These are phyloP conservation scores for Chrysanthemum makinoi DNA, from an alignment of 129 eudicot genomes.

Conservation along the genomic window DNA sequence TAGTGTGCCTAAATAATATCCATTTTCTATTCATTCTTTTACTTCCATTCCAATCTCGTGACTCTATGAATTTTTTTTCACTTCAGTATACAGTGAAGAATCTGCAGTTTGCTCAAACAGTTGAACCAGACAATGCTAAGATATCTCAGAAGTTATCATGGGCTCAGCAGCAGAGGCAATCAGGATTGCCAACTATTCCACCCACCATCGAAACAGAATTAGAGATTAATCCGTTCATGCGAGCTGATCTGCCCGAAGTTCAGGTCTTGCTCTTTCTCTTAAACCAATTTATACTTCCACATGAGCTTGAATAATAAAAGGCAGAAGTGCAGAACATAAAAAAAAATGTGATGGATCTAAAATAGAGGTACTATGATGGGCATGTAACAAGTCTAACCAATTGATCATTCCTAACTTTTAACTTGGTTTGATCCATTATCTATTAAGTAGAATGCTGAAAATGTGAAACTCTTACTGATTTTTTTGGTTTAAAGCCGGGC, in stretches of 20 bases:
- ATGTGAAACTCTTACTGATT: too few species aligned
- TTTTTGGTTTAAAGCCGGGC: too few species aligned
- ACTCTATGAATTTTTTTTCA: background rate
- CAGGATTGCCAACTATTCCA: slow-evolving; percentile 77
- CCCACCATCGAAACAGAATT: slow-evolving; percentile 79
- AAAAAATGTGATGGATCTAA: background rate
- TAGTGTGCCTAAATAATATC: background rate
- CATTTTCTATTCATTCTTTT: background rate
- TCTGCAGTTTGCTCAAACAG: slow-evolving; percentile 95
- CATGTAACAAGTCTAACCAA: too few species aligned
- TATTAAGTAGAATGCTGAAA: too few species aligned
- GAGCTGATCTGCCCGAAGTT: slow-evolving; percentile 66
- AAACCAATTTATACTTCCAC: slow-evolving; percentile 6
- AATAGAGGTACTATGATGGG: too few species aligned
- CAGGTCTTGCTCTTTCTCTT: slow-evolving; percentile 48
- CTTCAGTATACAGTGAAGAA: slow-evolving; percentile 91
- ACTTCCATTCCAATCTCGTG: background rate
- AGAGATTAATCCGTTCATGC: slow-evolving; percentile 85
- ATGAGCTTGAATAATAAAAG: slow-evolving; percentile 6
- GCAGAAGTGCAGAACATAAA: background rate
- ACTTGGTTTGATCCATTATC: too few species aligned
- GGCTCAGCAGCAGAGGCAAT: slow-evolving; percentile 82
- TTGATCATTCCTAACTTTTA: too few species aligned
- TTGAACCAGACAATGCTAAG: slow-evolving; percentile 82
- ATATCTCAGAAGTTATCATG: slow-evolving; percentile 69